Base-by-base conservation (phyloP, 306 rosid species). In the Cicer bijugum region DNA sequence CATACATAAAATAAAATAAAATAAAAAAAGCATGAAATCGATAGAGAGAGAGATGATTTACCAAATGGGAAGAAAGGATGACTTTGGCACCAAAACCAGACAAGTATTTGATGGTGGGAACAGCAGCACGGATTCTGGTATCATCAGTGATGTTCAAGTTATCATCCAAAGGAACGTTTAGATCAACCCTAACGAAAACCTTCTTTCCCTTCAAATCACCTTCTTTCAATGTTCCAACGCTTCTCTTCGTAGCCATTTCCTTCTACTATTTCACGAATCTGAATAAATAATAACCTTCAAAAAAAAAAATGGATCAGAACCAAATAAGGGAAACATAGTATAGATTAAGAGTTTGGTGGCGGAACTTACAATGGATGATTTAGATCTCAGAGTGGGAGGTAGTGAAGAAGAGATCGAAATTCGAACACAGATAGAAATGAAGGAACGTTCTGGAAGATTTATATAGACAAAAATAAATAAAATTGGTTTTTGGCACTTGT, bases 131-230 rank as follows among this genome's bases (percentile, higher is more conserved):
- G 73, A 93, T 1, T 78, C 98, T 89, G 17, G 94, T 93, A 50
- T 93, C 98, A 78, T 93, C 98, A 33, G 98, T 93, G 88, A 93
- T 93, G 2, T 83, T 88, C 7, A 10, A 58, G 89, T 83, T 84
- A 19, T 91, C 98, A 78, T 91, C 96, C 89, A 93, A 84, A 62
- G 98, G 98, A 70, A 93, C 97, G 45, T 93, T 93, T 40, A 93
- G 93, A 91, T 93, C 98, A 51, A 83, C 98, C 78, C 98, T 91
- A 15, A 89, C 92, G 9, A 93, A 89, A 64, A 93, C 98, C 67
- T 86, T 86, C 84, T 93, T 93, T 44, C 93, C 97, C 80, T 93
- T 93, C 97, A 93, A 86, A 81, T 91, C 97, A 19, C 63, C 88
- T 83, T 88, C 96, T 78, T 86, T 93, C 84, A 93, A 79, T 6